Conservation (phyloP, 805 yeast species). For the Candida piceae region DNA sequence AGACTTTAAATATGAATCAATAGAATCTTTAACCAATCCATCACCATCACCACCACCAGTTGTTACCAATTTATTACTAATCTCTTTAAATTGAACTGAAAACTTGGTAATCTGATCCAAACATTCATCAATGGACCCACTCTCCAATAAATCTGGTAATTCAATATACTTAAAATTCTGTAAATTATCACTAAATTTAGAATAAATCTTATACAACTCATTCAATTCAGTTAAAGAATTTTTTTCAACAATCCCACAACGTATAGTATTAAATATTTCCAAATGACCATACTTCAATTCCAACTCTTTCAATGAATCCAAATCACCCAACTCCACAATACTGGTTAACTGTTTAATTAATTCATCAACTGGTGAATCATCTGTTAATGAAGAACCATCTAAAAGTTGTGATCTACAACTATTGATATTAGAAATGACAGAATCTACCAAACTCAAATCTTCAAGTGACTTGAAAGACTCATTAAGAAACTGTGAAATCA, state of each 20-base stretch:
- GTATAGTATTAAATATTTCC: background rate
- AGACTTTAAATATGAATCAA: background rate
- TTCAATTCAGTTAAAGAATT: background rate
- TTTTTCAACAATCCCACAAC: background rate
- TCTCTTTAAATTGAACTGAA: background rate
- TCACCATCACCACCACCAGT: background rate
- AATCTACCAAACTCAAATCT: constrained; percentile 31
- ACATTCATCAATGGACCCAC: background rate
- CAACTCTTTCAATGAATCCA: background rate
- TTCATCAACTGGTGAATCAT: background rate
- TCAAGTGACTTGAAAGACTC: constrained; percentile 29
- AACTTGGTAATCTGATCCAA: background rate
- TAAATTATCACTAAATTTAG: constrained; percentile 5
- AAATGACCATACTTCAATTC: background rate
- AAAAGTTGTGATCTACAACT: constrained; percentile 4
- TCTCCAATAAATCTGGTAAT: constrained; percentile 1
- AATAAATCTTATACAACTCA: constrained; percentile 3
- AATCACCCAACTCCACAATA: background rate
- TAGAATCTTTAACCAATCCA: background rate
- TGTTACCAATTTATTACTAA: background rate
- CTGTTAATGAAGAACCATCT: background rate
- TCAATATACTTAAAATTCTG: constrained; percentile 8
- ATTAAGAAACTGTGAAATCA: constrained; percentile 32
- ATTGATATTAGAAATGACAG: constrained; percentile 25
- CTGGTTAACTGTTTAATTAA: background rate